A percentile compares a stretch with the other conserved stretches of the same genome.
Conservation (phyloP, 768 basidiomycete genomes). For the Suillus placidus region DNA sequence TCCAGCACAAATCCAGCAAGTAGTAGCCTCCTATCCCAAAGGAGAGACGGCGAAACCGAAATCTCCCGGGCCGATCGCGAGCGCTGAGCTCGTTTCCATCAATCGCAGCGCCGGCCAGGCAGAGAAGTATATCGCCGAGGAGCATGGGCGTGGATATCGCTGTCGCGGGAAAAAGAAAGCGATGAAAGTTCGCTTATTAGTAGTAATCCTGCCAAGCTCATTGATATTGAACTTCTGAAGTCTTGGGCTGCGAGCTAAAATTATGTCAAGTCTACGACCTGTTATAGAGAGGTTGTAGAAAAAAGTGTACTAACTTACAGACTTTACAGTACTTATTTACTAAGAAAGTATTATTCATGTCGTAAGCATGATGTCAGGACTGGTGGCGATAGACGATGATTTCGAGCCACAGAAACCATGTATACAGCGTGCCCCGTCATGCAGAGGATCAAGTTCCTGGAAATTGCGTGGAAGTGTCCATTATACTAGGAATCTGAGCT, state of each 20-base stretch:
- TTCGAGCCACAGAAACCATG: background rate
- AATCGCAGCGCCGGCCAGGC: conserved; percentile 11
- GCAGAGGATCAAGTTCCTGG: background rate
- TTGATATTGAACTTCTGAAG: background rate
- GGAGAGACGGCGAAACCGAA: background rate
- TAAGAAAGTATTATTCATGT: background rate
- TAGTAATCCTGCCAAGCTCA: background rate
- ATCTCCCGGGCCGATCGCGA: conserved; percentile 16
- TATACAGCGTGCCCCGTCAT: background rate
- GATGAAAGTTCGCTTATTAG: background rate
- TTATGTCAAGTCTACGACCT: background rate
- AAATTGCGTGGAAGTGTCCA: background rate
- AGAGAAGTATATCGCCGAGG: conserved; percentile 15
- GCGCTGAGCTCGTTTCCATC: conserved; percentile 12
- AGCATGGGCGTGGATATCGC: conserved; percentile 12
- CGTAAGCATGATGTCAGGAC: background rate
- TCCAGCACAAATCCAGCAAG: conserved; percentile 12
- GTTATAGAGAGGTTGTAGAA: background rate
- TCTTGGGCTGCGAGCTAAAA: background rate
- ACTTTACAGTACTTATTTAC: background rate
- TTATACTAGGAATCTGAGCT: background rate
- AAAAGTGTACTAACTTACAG: background rate
- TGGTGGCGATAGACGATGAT: background rate
- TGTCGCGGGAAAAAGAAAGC: background rate
- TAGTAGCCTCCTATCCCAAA: conserved; percentile 11